Base-by-base conservation (phyloP, 257 asterid genomes). In the Scutellaria baicalensis region DNA sequence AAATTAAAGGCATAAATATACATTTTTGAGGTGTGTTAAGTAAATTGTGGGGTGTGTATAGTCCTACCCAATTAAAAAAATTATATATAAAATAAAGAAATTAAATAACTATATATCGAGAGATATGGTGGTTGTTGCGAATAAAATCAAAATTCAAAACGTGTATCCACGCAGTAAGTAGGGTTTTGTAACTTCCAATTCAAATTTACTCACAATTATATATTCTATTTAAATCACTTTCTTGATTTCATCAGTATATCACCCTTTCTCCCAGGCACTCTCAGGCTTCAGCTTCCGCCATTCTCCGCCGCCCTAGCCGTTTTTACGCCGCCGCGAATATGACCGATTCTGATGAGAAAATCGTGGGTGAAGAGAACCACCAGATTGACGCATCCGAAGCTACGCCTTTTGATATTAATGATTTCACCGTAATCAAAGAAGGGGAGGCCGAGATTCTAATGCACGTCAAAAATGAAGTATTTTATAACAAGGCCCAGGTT, bases 401-500 rank as follows among this genome's bases (percentile, higher is more conserved):
- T 58, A 79, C 82, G 64, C 75, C 93, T 11, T 75, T 85, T 57
- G 96, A 86, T 84, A 81, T 87, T 44, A 78, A 83, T 70, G 97
- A 89, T 61, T 86, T 78, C 66, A 76, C 82, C 20, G 68, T 91
- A 20, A 84, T 91, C 72, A 91, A 86, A 76, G 97, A 94, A 79
- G 99, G 97, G 38, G 95, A 94, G 72, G 97, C 99, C 27, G 97
- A 91, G 91, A 89, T 94, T 69, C 75, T 94, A 38, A 91, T 91
- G 99, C 96, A 86, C 81, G 78, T 90, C 42, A 88, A 88, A 48
- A 94, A 94, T 75, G 86, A 78, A 84, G 99, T 94, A 73, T 94
- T 94, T 73, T 94, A 72, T 75, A 94, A 94, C 82, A 91, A 88
- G 70, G 80, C 97, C 11, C 99, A 94, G 99, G 97, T 94, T 59